Evolutionary conservation across 345 rosid species (phyloP).

Genomic region (Melaleuca alternifolia): DNA sequence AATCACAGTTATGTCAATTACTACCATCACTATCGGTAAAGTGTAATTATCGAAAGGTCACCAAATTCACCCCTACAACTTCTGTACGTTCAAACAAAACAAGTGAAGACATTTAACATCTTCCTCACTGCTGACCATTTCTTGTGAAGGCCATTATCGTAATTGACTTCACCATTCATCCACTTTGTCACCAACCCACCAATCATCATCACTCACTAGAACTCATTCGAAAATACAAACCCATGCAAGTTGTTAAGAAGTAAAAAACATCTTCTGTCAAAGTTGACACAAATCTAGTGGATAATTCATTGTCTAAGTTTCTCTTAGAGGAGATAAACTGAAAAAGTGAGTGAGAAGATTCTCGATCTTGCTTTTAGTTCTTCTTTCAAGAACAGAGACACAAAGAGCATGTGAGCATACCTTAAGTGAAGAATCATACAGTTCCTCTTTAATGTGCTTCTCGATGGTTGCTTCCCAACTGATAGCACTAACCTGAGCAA

Average conservation of each 20-base stretch:
- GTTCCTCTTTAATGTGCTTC: conserved; percentile 82
- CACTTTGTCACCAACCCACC: not conserved
- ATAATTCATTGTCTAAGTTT: not conserved
- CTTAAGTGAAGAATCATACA: conserved; percentile 64
- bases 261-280: not conserved
- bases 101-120: not conserved
- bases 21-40: not conserved
- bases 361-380: not conserved
- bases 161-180: not conserved
- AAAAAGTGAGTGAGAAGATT: not conserved
- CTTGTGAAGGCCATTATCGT: not conserved
- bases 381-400: not conserved
- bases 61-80: not conserved
- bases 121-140: not conserved
- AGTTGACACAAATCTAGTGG: not conserved
- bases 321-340: not conserved
- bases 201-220: not conserved
- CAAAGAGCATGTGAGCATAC: conserved; percentile 16
- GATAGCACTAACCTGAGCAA: conserved; percentile 56
- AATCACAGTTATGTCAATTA: not conserved
- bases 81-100: not conserved
- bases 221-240: not conserved
- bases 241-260: not conserved
- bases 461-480: conserved; percentile 95
- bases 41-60: not conserved